Evolutionary conservation across 75 land plant species (phyloP).

Genomic region (Picea glauca): DNA sequence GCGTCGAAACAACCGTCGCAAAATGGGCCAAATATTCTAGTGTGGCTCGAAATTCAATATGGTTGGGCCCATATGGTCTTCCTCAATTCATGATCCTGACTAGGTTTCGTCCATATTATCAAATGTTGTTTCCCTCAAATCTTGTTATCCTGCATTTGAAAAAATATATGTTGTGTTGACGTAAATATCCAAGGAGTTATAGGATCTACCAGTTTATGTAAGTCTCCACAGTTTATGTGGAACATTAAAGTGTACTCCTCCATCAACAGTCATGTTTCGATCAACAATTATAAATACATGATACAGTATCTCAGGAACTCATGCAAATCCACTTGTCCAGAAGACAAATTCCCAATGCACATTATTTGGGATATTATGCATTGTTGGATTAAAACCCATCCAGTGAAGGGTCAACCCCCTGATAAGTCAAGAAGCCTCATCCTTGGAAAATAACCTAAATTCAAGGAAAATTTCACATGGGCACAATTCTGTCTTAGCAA

Average conservation of each 20-base stretch:
- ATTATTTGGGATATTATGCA: slow-evolving; percentile 99
- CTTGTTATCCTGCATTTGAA: slow-evolving; percentile 77
- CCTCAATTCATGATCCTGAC: slow-evolving; percentile 93
- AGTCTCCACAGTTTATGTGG: slow-evolving; percentile 85
- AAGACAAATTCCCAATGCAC: slow-evolving; percentile 93
- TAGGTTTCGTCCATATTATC: slow-evolving; percentile 72
- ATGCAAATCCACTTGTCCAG: slow-evolving; percentile 82
- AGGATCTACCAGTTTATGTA: slow-evolving; percentile 86
- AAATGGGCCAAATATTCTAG: too few relatives aligned
- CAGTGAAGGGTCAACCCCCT: slow-evolving; percentile 78
- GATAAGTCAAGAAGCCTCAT: slow-evolving; percentile 82
- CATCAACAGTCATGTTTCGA: slow-evolving; percentile 81
- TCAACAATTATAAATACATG: slow-evolving; percentile 97
- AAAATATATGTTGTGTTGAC: slow-evolving; percentile 84
- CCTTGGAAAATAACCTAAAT: slow-evolving; percentile 73
- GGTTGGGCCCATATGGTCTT: slow-evolving; percentile 99
- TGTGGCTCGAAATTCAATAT: slow-evolving; percentile 90
- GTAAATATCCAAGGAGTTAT: slow-evolving; percentile 92
- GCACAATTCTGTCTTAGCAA: slow-evolving; percentile 84
- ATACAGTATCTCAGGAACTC: slow-evolving; percentile 88
- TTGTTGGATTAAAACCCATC: slow-evolving; percentile 96
- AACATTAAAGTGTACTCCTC: slow-evolving; percentile 94
- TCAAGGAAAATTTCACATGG: slow-evolving; percentile 91
- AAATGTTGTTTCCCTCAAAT: slow-evolving; percentile 59
- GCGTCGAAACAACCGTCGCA: too few relatives aligned